Percentiles rank a stretch among this genome's conserved stretches.
phyloP scores from a whole-genome alignment of 805 yeast genomes.

The Candida krabiensis region DNA sequence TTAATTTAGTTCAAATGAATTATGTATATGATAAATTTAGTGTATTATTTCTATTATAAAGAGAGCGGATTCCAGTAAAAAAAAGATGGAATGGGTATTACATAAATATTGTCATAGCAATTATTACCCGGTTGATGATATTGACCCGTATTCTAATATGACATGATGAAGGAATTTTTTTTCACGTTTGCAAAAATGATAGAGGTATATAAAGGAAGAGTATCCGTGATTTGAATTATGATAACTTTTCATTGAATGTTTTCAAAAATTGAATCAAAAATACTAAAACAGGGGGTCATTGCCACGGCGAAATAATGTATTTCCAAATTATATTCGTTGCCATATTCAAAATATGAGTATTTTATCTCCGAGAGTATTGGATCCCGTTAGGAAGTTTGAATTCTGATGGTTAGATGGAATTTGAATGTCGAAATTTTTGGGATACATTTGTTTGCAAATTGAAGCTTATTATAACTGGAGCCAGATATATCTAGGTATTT shows the following conservation, averaged over 20 bases:
- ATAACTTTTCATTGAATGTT: constrained; percentile 2
- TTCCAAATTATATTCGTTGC: constrained; percentile 67
- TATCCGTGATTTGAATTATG: not conserved
- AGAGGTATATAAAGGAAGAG: not conserved
- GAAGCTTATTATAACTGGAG: too few relatives aligned
- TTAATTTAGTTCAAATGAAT: constrained; percentile 19
- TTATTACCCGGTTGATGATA: not conserved
- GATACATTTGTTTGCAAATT: constrained; percentile 28
- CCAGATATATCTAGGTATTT: too few relatives aligned
- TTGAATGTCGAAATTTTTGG: constrained; percentile 59
- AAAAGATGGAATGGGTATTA: too few relatives aligned
- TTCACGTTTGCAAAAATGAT: too few relatives aligned
- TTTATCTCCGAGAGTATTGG: constrained; percentile 51
- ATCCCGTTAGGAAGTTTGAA: constrained; percentile 63
- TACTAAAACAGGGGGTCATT: constrained; percentile 54
- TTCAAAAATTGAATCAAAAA: constrained; percentile 54
- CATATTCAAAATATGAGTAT: constrained; percentile 42
- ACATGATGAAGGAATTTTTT: constrained; percentile 2
- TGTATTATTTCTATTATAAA: too few relatives aligned
- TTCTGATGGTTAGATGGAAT: constrained; percentile 50
- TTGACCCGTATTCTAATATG: constrained; percentile 4
- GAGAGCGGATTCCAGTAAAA: too few relatives aligned
- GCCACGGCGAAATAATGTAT: constrained; percentile 68
- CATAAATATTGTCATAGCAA: not conserved
- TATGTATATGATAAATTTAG: constrained; percentile 1